phyloP scores from a whole-genome alignment of 2,329 filamentous ascomycete species.

The Trichophyton simii region DNA sequence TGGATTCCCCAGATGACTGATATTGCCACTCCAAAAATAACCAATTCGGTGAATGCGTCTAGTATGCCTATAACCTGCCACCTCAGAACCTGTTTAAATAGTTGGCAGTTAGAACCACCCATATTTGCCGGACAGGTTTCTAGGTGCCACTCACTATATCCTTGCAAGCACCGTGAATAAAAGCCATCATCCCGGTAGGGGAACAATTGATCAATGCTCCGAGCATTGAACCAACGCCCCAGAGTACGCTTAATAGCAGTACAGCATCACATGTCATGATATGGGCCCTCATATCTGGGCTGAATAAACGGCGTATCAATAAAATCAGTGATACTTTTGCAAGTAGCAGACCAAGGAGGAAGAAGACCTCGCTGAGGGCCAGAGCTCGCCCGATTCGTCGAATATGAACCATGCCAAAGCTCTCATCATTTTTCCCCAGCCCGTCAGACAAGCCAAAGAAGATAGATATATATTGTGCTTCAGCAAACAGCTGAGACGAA shows the following conservation, averaged over 20 bases:
- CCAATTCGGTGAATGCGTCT: neutral
- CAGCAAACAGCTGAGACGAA: neutral
- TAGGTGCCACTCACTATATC: neutral
- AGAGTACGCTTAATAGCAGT: neutral
- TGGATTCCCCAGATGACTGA: neutral
- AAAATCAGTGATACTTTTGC: neutral
- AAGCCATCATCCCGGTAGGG: neutral
- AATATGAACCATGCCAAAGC: neutral
- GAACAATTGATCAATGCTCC: neutral
- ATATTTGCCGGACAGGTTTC: too few relatives aligned
- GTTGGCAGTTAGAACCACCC: neutral
- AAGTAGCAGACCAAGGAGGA: neutral
- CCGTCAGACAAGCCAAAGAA: neutral
- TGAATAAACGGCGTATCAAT: neutral
- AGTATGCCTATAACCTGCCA: neutral
- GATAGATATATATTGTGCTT: neutral
- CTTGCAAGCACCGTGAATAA: neutral
- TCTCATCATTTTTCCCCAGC: neutral
- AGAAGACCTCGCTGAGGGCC: neutral
- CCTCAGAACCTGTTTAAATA: neutral
- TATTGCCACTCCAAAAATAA: neutral
- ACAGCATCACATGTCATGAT: neutral
- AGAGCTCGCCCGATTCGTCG: neutral
- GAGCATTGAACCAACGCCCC: neutral
- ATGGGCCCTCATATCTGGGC: neutral